Base-by-base conservation (phyloP, 768 basidiomycete species). In the Collybia sp. region DNA sequence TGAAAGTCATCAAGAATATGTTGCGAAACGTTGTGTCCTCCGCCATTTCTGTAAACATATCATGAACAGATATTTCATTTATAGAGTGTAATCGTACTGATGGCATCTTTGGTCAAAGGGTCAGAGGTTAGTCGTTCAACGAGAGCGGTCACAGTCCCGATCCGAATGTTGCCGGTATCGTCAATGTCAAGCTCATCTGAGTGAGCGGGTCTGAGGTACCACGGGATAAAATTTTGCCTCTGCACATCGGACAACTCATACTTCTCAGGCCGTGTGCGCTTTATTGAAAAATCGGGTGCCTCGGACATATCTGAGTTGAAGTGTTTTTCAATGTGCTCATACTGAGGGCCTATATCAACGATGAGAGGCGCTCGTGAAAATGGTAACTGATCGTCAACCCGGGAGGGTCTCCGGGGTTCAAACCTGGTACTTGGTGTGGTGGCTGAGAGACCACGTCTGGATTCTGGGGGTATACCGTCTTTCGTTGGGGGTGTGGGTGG, bases 1-100 rank as follows among this genome's bases (percentile, higher is more conserved):
- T 75, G 67, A 88, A 91, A 12, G 91, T 93, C 64, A 80, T 82
- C 38, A 94, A 71, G 68, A 95, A 94, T n/a, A 79, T 73, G 30
- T 73, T 69, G 19, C 73, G 70, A 58, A 74, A 85, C 10, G 59
- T 46, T 5, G 39, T 52, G 40, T 71, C 60, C 53, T 63, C 56
- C 25, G 62, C 46, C 43, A 52, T 42, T 48, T 51, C 60, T 55
- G 47, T 32, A 30, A 41, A 44, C 20, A 6, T 5, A 12, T 17
- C 16, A 13, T n/a, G 4, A n/a, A 30, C 1, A 15, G 19, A 16
- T 36, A 8, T 15, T 9, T 16, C 10, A 35, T 15, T 39, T 38
- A 41, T 15, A 25, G 17, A 44, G 35, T 32, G 41, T 46, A 54
- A 34, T 74, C 84, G 64, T 65, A 79, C 86, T 76, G 13, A 73